Evolutionary conservation across 1,284 basidiomycete species (phyloP).

Genomic region (Apiotrichum sp.): DNA sequence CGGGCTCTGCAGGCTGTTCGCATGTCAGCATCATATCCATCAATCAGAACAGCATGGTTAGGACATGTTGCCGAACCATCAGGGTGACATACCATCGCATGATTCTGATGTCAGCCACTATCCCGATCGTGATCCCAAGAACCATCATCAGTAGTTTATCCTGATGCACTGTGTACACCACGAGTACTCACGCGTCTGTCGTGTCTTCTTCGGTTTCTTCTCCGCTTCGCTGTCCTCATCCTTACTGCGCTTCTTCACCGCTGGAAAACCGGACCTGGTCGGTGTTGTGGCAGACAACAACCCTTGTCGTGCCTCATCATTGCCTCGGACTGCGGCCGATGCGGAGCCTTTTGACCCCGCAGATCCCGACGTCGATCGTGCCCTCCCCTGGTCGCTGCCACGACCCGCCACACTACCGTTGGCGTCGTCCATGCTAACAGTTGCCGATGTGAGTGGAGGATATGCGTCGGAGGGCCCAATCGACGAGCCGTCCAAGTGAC

Average conservation of each 20-base stretch:
- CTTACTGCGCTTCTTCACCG: constrained; percentile 6
- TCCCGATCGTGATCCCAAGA: no score
- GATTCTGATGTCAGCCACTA: constrained; percentile 23
- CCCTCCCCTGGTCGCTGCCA: background rate
- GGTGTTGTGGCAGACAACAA: background rate
- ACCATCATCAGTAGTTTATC: no score
- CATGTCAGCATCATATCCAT: constrained; percentile 4
- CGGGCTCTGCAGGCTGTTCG: constrained; percentile 37
- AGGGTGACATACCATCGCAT: constrained; percentile 37
- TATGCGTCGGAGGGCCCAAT: no score
- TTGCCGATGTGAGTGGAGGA: no score
- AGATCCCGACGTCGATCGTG: background rate
- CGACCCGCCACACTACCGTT: no score
- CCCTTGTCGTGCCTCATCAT: background rate
- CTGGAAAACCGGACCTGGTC: background rate
- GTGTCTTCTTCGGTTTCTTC: constrained; percentile 35
- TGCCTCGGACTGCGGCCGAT: background rate
- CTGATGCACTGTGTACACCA: no score
- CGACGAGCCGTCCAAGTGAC: no score
- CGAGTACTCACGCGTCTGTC: constrained; percentile 39
- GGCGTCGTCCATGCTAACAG: no score
- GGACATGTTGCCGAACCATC: background rate
- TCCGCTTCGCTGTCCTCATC: constrained; percentile 8
- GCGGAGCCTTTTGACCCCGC: background rate
- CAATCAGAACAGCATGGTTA: background rate